Conservation (phyloP, 1,284 basidiomycete genomes). For the Ceratobasidium sp. region DNA sequence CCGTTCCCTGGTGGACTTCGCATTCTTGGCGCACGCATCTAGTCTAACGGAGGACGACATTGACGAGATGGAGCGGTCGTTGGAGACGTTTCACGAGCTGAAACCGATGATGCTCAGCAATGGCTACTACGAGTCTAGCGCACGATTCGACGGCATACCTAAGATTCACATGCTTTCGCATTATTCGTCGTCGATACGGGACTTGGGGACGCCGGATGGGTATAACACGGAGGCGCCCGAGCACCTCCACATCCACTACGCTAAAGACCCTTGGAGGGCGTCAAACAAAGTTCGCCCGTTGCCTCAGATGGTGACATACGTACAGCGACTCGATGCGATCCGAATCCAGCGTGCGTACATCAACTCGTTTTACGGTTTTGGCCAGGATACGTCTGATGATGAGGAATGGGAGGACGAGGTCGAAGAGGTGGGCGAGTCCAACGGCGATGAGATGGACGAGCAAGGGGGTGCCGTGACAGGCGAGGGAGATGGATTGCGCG, state of each 20-base stretch:
- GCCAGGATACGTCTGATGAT: too few relatives aligned
- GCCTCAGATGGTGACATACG: conserved; percentile 42
- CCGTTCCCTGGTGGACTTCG: conserved; percentile 54
- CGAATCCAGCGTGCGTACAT: not conserved
- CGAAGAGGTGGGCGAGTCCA: not conserved
- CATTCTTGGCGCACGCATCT: conserved; percentile 46
- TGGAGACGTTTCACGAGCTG: conserved; percentile 45
- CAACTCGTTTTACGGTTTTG: not conserved
- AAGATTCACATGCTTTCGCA: conserved; percentile 43
- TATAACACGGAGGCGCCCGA: conserved; percentile 43
- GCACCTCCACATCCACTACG: conserved; percentile 41
- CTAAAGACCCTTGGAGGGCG: conserved; percentile 35
- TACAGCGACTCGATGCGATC: conserved; percentile 17
- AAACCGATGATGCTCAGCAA: conserved; percentile 43
- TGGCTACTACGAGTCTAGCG: not conserved
- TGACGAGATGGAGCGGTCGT: conserved; percentile 35
- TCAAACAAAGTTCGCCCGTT: conserved; percentile 34
- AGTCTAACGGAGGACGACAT: conserved; percentile 30
- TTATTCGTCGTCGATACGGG: conserved; percentile 1
- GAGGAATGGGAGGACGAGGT: not conserved
- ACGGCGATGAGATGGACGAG: too few relatives aligned
- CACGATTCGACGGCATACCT: conserved; percentile 12
- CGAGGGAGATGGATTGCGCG: not conserved
- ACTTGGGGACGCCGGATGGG: conserved; percentile 38
- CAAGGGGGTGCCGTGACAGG: not conserved